Conservation (phyloP, 495 filamentous ascomycete genomes). For the Penicillium odoratum region DNA sequence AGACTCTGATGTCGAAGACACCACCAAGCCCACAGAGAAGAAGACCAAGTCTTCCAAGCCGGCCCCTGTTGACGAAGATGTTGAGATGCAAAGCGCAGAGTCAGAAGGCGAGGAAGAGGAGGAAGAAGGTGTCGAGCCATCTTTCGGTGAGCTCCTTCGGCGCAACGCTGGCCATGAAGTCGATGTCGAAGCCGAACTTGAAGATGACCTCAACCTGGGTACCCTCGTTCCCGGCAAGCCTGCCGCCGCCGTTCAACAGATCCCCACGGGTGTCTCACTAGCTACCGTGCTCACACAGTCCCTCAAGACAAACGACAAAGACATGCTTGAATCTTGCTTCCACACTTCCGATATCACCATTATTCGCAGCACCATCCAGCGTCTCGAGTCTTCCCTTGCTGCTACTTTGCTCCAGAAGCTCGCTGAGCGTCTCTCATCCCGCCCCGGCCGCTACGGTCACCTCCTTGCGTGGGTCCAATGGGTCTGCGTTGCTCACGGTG, state of each 20-base stretch:
- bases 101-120: slow-evolving; percentile 45
- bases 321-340: slow-evolving; percentile 89
- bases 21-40: slow-evolving; percentile 38
- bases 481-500: slow-evolving; percentile 92
- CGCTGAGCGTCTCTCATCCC: slow-evolving; percentile 80
- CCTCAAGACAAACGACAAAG: slow-evolving; percentile 83
- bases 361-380: slow-evolving; percentile 84
- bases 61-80: slow-evolving; percentile 39
- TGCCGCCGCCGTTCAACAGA: slow-evolving; percentile 45
- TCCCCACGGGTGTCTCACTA: slow-evolving; percentile 76
- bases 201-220: slow-evolving; percentile 43
- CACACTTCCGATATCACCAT: slow-evolving; percentile 69
- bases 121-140: slow-evolving; percentile 61
- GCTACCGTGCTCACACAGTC: slow-evolving; percentile 89
- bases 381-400: slow-evolving; percentile 81
- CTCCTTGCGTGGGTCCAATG: slow-evolving; percentile 97
- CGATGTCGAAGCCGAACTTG: slow-evolving; percentile 65
- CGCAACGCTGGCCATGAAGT: slow-evolving; percentile 67
- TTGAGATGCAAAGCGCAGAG: slow-evolving; percentile 44
- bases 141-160: slow-evolving; percentile 85
- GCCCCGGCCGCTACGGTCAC: slow-evolving; percentile 83
- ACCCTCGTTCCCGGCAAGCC: slow-evolving; percentile 41
- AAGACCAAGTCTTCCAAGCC: slow-evolving; percentile 31
- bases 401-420: slow-evolving; percentile 75
- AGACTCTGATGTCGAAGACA: slow-evolving; percentile 46